Evolutionary conservation across 176 grass and related monocot species (phyloP), one percentile per base, ranked within the genome.

Genomic region (Eragrostis nindensis): DNA sequence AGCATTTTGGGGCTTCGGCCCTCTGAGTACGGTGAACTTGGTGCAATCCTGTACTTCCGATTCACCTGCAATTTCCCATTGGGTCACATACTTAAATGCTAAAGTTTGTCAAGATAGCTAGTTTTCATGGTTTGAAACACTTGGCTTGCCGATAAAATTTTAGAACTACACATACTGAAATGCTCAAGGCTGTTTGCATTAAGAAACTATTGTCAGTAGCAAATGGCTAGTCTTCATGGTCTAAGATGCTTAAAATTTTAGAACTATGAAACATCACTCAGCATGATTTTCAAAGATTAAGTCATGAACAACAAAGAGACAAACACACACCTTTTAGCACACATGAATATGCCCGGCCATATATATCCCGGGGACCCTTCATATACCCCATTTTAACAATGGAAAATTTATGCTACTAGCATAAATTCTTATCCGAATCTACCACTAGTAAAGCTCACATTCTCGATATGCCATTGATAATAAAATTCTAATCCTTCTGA

Each of bases 31-130:
- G 80, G 84, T 57, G 79, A 87, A 74, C 87, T 86, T 71, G 87
- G 91, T 36, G 94, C 89, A 15, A 97, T 85, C 54, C 86, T 89
- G 80, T 97, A 97, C 82, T 94, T 97, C 26, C 84, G 84, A 75
- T 94, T 97, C 71, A 97, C 94, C 94, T 97, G 85, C 21, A 89
- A 88, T 56, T 16, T 60, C 66, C 59, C 50, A 82, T 32, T n/a
- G 26, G 42, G 21, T 77, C 53, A 40, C 3, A 83, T 64, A 68
- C 49, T 42, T 76, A 32, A 86, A 72, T 70, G 16, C 29, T 12
- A 44, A 75, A 80, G 42, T 50, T 29, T 32, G 55, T 41, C 11
- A 42, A 24, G 16, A 8, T 30, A 18, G 16, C 4, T 25, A 50
- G 57, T 66, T 72, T 18, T 81, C 70, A 74, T 67, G 40, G 27